A percentile compares a stretch with the other conserved stretches of the same genome.
Evolutionary conservation across 2,329 filamentous ascomycete species (phyloP).

Genomic region (Fusarium pilosicola): DNA sequence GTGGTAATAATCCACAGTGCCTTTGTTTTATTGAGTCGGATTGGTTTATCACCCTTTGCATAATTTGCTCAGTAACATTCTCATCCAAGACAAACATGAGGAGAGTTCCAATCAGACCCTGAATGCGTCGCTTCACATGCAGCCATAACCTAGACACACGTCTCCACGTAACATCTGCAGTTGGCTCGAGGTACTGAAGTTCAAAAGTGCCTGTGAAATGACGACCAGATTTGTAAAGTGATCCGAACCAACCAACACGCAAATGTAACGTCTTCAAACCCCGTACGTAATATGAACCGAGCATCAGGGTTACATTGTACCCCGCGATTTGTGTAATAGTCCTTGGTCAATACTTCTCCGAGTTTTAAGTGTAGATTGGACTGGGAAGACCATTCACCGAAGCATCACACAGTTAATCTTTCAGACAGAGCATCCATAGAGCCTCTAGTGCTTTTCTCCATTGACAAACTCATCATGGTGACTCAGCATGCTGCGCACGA

Average conservation of each 20-base stretch:
- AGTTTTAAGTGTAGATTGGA: not conserved
- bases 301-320: not conserved
- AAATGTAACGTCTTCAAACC: not conserved
- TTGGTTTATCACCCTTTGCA: not conserved
- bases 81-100: not conserved
- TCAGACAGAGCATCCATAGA: not conserved
- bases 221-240: not conserved
- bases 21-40: not conserved
- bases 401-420: not conserved
- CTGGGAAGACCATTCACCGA: not conserved
- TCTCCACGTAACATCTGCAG: not conserved
- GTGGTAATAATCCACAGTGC: not conserved
- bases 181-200: fast-evolving
- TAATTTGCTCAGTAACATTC: not conserved
- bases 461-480: not conserved
- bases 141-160: not conserved
- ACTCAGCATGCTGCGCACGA: not conserved
- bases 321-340: not conserved
- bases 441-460: not conserved
- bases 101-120: not conserved
- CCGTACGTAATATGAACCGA: not conserved
- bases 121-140: not conserved
- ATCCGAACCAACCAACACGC: not conserved
- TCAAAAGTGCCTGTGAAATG: not conserved
- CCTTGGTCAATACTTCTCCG: not conserved